Percentiles rank a stretch among this genome's conserved stretches.
Evolutionary conservation across 371 early-diverging fungal species (phyloP).

Genomic region (Cokeromyces recurvatus): DNA sequence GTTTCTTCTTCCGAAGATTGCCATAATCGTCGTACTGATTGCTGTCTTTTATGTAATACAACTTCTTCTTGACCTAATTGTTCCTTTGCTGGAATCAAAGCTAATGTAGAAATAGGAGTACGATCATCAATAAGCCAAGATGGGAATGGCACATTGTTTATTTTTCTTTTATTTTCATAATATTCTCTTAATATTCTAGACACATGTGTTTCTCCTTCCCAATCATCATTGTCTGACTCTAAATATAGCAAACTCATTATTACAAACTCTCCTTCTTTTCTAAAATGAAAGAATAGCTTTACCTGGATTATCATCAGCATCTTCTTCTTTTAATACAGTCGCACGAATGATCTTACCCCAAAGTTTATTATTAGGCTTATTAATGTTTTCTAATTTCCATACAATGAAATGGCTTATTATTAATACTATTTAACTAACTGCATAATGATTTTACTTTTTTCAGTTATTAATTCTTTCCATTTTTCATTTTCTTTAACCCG

Average conservation of each 20-base stretch:
- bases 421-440: too few relatives aligned
- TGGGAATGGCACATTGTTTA: slow-evolving; percentile 18
- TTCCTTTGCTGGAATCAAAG: too few relatives aligned
- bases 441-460: slow-evolving; percentile 20
- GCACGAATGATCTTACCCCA: slow-evolving; percentile 52
- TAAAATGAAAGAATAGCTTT: neutral
- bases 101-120: slow-evolving; percentile 1
- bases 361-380: slow-evolving; percentile 22
- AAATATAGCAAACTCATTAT: too few relatives aligned
- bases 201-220: slow-evolving; percentile 57
- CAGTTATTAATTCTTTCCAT: slow-evolving; percentile 35
- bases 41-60: neutral
- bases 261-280: too few relatives aligned
- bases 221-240: slow-evolving; percentile 57
- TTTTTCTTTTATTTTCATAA: slow-evolving; percentile 40
- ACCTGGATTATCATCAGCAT: slow-evolving; percentile 4
- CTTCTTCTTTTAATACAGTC: slow-evolving; percentile 33
- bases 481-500: slow-evolving; percentile 43
- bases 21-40: slow-evolving; percentile 4
- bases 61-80: slow-evolving; percentile 3
- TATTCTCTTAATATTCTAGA: slow-evolving; percentile 45
- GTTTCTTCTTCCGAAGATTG: neutral
- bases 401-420: neutral
- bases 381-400: slow-evolving; percentile 30
- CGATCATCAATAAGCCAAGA: slow-evolving; percentile 27